Percentiles rank a stretch among this genome's conserved stretches.
These are phyloP conservation scores for Microbotryum scabiosae DNA, from an alignment of 1,284 basidiomycete genomes.

Conservation along the genomic window DNA sequence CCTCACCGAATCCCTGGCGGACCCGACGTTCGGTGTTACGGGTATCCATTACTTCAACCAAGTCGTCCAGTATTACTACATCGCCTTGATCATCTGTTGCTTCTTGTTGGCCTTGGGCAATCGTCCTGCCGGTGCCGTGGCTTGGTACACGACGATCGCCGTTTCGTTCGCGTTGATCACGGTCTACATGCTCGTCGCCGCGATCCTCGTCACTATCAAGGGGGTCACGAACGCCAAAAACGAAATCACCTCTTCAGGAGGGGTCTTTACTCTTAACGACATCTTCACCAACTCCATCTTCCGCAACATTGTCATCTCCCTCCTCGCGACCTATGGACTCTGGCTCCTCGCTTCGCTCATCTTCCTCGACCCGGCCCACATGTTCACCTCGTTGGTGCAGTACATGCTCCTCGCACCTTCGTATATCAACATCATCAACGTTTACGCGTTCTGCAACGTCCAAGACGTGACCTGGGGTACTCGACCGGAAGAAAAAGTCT, in stretches of 20 bases:
- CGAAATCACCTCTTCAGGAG: constrained; percentile 43
- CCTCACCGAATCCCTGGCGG: constrained; percentile 62
- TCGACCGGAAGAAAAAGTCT: constrained; percentile 36
- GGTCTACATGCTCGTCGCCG: constrained; percentile 79
- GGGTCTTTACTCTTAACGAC: constrained; percentile 47
- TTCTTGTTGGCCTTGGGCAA: constrained; percentile 88
- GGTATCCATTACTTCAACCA: constrained; percentile 54
- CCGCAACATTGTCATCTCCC: constrained; percentile 69
- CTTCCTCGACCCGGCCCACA: constrained; percentile 66
- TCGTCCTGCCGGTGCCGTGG: constrained; percentile 76
- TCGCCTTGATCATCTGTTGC: constrained; percentile 62
- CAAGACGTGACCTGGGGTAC: constrained; percentile 37
- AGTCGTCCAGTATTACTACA: constrained; percentile 75
- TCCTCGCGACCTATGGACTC: constrained; percentile 75
- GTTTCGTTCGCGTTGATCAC: constrained; percentile 80
- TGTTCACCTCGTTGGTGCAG: constrained; percentile 81
- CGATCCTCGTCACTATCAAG: constrained; percentile 69
- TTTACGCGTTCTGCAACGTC: constrained; percentile 56
- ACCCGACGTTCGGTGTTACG: constrained; percentile 55
- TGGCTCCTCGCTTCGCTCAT: constrained; percentile 71
- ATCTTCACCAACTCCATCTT: constrained; percentile 71
- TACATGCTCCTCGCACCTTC: constrained; percentile 86
- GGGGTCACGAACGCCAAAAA: constrained; percentile 52
- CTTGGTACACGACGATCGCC: constrained; percentile 70
- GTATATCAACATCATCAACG: constrained; percentile 83